Conservation (phyloP, 768 basidiomycete species). For the Tricholomella constricta region DNA sequence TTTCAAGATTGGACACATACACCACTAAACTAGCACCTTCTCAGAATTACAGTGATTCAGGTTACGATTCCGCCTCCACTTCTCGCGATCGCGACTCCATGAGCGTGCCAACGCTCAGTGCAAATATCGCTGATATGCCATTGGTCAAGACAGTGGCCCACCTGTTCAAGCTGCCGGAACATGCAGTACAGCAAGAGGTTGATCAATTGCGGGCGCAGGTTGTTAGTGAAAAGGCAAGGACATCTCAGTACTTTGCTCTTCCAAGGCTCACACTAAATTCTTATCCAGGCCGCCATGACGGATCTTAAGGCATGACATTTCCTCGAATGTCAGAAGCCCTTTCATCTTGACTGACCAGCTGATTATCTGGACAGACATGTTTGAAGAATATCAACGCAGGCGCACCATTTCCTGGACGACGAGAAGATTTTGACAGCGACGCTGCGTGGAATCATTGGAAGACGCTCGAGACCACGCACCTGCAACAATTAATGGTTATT, state of each 20-base stretch:
- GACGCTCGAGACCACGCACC: slow-evolving; percentile 74
- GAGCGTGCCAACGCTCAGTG: slow-evolving; percentile 36
- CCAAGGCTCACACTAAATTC: background rate
- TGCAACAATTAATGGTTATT: slow-evolving; percentile 86
- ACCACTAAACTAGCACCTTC: slow-evolving; percentile 75
- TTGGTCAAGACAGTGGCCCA: slow-evolving; percentile 68
- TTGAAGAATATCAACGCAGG: slow-evolving; percentile 90
- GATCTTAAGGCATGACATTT: slow-evolving; percentile 73
- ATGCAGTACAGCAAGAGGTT: slow-evolving; percentile 72
- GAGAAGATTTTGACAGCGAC: slow-evolving; percentile 85
- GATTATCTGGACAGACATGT: slow-evolving; percentile 59
- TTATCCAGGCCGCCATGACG: slow-evolving; percentile 70
- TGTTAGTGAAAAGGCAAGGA: slow-evolving; percentile 72
- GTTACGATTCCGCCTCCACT: slow-evolving; percentile 64
- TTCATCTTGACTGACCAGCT: slow-evolving; percentile 11
- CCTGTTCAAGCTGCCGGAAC: slow-evolving; percentile 74
- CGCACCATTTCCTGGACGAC: slow-evolving; percentile 77
- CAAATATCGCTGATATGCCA: slow-evolving; percentile 72
- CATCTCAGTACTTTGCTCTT: background rate
- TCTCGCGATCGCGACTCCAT: slow-evolving; percentile 59
- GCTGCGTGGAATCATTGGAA: slow-evolving; percentile 86
- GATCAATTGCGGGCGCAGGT: slow-evolving; percentile 57
- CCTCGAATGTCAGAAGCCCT: background rate
- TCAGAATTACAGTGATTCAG: slow-evolving; percentile 59
- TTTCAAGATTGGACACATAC: slow-evolving; percentile 81